Evolutionary conservation across 768 basidiomycete genomes (phyloP).

Genomic region (Boletus bicolor): DNA sequence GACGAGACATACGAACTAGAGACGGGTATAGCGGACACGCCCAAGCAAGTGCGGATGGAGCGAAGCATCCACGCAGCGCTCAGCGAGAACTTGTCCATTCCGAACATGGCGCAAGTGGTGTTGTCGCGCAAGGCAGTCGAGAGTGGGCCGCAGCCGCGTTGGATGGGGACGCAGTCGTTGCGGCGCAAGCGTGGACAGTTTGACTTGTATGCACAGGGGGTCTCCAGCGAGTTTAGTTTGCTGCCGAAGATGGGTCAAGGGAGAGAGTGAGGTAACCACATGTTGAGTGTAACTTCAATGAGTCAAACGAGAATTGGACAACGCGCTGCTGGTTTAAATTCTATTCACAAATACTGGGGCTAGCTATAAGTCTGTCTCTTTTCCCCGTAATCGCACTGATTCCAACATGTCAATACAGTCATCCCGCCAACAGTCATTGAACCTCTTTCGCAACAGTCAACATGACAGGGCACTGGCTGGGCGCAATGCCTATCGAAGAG

Average conservation of each 20-base stretch:
- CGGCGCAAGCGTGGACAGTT: slow-evolving; percentile 11
- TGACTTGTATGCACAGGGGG: slow-evolving; percentile 14
- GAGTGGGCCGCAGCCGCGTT: neutral
- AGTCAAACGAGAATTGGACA: too few species aligned
- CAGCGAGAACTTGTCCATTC: slow-evolving; percentile 20
- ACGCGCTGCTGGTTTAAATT: too few species aligned
- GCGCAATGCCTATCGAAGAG: too few species aligned
- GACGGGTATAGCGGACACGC: neutral
- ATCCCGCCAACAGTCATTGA: too few species aligned
- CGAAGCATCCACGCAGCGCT: slow-evolving; percentile 7
- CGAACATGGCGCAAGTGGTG: slow-evolving; percentile 8
- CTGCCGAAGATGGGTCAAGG: neutral
- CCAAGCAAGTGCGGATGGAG: slow-evolving; percentile 11
- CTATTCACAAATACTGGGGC: too few species aligned
- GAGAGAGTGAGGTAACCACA: neutral
- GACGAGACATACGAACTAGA: neutral
- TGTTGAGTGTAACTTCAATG: too few species aligned
- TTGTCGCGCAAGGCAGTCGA: slow-evolving; percentile 7
- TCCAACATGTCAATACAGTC: too few species aligned
- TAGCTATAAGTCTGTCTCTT: too few species aligned
- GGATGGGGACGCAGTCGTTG: neutral
- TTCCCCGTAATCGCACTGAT: too few species aligned
- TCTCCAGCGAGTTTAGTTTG: slow-evolving; percentile 17
- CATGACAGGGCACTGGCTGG: too few species aligned
- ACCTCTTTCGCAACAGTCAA: too few species aligned